Base-by-base conservation (phyloP, 1,284 basidiomycete genomes). In the Gomphus bonarii region DNA sequence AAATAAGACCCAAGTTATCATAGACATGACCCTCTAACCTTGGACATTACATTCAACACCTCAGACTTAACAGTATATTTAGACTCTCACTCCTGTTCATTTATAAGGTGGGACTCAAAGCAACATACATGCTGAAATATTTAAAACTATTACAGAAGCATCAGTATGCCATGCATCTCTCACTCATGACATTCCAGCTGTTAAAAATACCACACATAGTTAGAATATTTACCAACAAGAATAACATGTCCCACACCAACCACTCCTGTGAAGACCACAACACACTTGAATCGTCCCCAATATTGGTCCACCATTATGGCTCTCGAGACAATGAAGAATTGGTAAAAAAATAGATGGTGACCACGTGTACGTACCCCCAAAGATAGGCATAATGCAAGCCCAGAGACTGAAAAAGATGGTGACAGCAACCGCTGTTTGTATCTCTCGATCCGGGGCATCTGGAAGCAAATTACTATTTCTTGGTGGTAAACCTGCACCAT, bases 241-340 rank as follows among this genome's bases (percentile, higher is more conserved):
- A 58, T 35, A 16, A 58, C 56, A 25, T 58, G 56, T 22, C 56
- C 65, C 28, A 68, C 58, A 30, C 62, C 63, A 30, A 66, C 66
- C 20, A 68, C 58, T 5, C 63, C 65, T 2, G 65, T 64, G 20
- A 71, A 70, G 57, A 78, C 68, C 61, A 76, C 78, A 61, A 88
- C 76, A 1, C 87, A 86, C 69, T 86, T 87, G 76, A 79, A 90
- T 20, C 87, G 80, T 47, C 87, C 88, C 75, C 78, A 82, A 54
- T 81, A 76, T 10, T 84, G 81, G 65, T 89, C 87, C n/a, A 87
- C 84, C 47, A 90, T 72, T 65, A 83, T 88, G 0, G 56, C 56
- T 57, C 14, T 12, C 28, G 30, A 47, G 10, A 25, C n/a, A 55
- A 30, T 16, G 25, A 55, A 33, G 14, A 12, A 25, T 28, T 47